Evolutionary conservation across 2,329 filamentous ascomycete genomes (phyloP).

Genomic region (Aspergillus tamarii): DNA sequence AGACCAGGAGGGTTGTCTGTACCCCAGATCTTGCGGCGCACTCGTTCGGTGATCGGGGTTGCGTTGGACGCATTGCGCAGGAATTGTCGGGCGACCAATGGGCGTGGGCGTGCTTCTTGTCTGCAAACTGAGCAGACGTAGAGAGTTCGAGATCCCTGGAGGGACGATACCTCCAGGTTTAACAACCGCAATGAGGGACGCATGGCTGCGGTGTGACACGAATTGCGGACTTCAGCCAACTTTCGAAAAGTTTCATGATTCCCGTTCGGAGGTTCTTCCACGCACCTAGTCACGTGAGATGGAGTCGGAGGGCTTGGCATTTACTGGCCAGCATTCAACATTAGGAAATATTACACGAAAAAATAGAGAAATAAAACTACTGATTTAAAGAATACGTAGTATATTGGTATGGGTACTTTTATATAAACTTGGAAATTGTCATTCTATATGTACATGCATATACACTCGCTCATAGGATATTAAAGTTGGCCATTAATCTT

Average conservation of each 20-base stretch:
- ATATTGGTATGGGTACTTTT: neutral
- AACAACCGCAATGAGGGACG: constrained; percentile 42
- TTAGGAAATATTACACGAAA: neutral
- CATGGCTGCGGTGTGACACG: constrained; percentile 35
- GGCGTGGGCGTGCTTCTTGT: constrained; percentile 39
- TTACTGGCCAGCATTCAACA: neutral
- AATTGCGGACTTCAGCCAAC: constrained; percentile 8
- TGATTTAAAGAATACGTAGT: neutral
- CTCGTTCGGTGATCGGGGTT: constrained; percentile 47
- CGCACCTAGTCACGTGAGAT: constrained; percentile 30
- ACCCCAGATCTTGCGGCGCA: constrained; percentile 55
- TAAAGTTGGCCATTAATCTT: constrained; percentile 7
- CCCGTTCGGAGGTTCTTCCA: constrained; percentile 8
- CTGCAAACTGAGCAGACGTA: constrained; percentile 48
- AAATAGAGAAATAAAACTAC: neutral
- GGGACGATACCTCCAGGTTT: constrained; percentile 37
- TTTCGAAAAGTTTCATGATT: constrained; percentile 25
- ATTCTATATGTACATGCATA: constrained; percentile 21
- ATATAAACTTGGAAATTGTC: neutral
- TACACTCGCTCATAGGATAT: constrained; percentile 24
- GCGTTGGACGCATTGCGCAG: constrained; percentile 40
- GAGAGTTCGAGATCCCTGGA: constrained; percentile 29
- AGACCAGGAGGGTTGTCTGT: constrained; percentile 53
- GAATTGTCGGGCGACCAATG: constrained; percentile 35
- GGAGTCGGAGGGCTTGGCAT: constrained; percentile 13